Percentiles rank a stretch among this genome's conserved stretches.
phyloP scores from a whole-genome alignment of 495 filamentous ascomycete species.

The Daldinia concentrica region DNA sequence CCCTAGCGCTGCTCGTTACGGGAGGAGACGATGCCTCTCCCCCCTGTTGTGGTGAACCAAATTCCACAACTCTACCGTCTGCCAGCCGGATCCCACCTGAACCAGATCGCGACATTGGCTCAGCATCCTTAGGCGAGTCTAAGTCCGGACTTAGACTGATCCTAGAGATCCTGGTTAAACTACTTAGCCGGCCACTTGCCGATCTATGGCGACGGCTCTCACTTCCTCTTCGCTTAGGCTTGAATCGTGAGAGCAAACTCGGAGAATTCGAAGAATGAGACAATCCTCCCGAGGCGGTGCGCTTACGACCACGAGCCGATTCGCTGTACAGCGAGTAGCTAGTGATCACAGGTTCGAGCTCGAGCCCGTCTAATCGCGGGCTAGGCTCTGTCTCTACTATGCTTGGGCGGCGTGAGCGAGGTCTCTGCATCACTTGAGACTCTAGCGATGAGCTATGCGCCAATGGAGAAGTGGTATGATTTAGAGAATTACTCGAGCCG shows the following conservation, averaged over 20 bases:
- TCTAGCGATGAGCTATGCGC: slow-evolving; percentile 36
- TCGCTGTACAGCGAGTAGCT: slow-evolving; percentile 52
- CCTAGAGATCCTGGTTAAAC: background rate
- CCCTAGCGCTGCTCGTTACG: background rate
- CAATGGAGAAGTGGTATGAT: slow-evolving; percentile 22
- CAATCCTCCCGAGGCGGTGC: slow-evolving; percentile 12
- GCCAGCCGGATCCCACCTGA: slow-evolving; percentile 45
- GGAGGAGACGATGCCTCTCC: background rate
- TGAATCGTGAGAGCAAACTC: slow-evolving; percentile 27
- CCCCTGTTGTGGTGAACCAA: slow-evolving; percentile 36
- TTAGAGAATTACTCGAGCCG: slow-evolving; percentile 30
- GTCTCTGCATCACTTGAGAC: slow-evolving; percentile 45
- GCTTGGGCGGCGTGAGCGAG: slow-evolving; percentile 47
- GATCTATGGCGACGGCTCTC: slow-evolving; percentile 22
- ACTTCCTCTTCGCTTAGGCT: slow-evolving; percentile 22
- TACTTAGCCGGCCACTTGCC: slow-evolving; percentile 12
- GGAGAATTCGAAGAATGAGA: slow-evolving; percentile 5
- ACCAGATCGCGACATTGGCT: slow-evolving; percentile 44
- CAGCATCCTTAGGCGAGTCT: slow-evolving; percentile 8
- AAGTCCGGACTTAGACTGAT: slow-evolving; percentile 5
- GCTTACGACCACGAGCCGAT: slow-evolving; percentile 19
- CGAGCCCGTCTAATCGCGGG: slow-evolving; percentile 46
- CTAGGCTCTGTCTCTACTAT: slow-evolving; percentile 58
- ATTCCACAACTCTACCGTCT: slow-evolving; percentile 47
- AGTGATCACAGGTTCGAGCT: slow-evolving; percentile 47